These are phyloP conservation scores for Podaxis sp. DNA, from an alignment of 768 basidiomycete genomes.

Conservation along the genomic window DNA sequence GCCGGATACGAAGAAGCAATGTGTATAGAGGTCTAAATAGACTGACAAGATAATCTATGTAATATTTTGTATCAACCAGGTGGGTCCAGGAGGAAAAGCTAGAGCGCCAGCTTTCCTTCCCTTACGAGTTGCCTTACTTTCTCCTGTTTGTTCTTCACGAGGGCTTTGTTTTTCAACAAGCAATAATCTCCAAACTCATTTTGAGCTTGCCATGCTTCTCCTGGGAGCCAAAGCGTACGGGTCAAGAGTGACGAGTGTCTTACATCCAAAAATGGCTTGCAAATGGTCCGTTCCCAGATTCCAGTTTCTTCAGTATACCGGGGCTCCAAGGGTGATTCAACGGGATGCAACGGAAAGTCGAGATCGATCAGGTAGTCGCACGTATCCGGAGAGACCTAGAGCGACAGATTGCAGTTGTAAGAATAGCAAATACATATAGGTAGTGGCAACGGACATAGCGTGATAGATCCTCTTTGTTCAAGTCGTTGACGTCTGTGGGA, in stretches of 20 bases:
- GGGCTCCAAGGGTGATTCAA: conserved; percentile 59
- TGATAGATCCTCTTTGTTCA: conserved; percentile 74
- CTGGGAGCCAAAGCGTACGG: conserved; percentile 79
- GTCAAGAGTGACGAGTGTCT: conserved; percentile 67
- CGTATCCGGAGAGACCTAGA: conserved; percentile 59
- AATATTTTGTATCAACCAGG: background rate
- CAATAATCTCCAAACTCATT: conserved; percentile 92
- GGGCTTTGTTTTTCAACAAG: conserved; percentile 62
- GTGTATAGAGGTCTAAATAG: background rate
- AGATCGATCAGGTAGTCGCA: conserved; percentile 93
- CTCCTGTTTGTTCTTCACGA: conserved; percentile 31
- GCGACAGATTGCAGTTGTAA: background rate
- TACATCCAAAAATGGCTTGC: conserved; percentile 81
- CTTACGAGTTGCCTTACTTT: conserved; percentile 17
- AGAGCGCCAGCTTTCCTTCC: conserved; percentile 5
- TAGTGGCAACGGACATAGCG: conserved; percentile 58
- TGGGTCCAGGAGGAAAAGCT: background rate
- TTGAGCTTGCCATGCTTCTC: conserved; percentile 55
- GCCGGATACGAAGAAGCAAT: background rate
- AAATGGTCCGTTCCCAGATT: conserved; percentile 80
- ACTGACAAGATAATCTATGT: background rate
- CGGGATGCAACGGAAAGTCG: conserved; percentile 73
- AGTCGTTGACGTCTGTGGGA: conserved; percentile 75
- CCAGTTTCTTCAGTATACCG: conserved; percentile 64
- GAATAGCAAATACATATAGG: conserved; percentile 4